A percentile compares a stretch with the other conserved stretches of the same genome.
These are phyloP conservation scores for Tricholoma sp. DNA, from an alignment of 768 basidiomycete species.

Conservation along the genomic window DNA sequence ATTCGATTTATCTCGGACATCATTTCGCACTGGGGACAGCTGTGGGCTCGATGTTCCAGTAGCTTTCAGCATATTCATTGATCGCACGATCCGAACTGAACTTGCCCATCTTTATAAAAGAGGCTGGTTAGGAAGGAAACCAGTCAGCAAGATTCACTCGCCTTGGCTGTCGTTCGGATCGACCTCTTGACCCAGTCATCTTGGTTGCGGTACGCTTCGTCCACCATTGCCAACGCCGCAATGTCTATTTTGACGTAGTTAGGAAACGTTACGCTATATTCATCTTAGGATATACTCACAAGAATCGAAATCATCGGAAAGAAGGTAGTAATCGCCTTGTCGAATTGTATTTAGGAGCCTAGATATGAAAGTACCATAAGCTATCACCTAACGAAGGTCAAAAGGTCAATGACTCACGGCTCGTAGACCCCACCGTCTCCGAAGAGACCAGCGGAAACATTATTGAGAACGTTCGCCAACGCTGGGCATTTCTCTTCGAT, in stretches of 20 bases:
- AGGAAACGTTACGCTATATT: neutral
- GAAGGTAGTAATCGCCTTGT: constrained; percentile 71
- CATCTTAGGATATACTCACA: constrained; percentile 42
- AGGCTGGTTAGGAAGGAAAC: neutral
- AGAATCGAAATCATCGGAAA: constrained; percentile 93
- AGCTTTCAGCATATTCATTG: constrained; percentile 85
- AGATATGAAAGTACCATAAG: constrained; percentile 15
- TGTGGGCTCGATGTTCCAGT: constrained; percentile 68
- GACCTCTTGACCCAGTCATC: constrained; percentile 91
- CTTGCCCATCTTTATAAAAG: constrained; percentile 73
- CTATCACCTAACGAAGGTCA: constrained; percentile 9
- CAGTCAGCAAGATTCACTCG: constrained; percentile 12
- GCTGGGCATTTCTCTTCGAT: constrained; percentile 81
- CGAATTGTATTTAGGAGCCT: constrained; percentile 73
- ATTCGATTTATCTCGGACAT: neutral
- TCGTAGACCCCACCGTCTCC: constrained; percentile 82
- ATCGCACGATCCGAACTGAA: constrained; percentile 95
- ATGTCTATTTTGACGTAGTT: constrained; percentile 48
- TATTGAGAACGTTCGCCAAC: constrained; percentile 72
- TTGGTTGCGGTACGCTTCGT: constrained; percentile 80
- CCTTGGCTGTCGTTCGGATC: constrained; percentile 77
- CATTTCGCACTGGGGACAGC: constrained; percentile 17
- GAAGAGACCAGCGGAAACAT: constrained; percentile 73
- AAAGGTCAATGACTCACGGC: constrained; percentile 48
- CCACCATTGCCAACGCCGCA: constrained; percentile 78